phyloP scores from a whole-genome alignment of 495 filamentous ascomycete genomes.

The Neurospora intermedia region DNA sequence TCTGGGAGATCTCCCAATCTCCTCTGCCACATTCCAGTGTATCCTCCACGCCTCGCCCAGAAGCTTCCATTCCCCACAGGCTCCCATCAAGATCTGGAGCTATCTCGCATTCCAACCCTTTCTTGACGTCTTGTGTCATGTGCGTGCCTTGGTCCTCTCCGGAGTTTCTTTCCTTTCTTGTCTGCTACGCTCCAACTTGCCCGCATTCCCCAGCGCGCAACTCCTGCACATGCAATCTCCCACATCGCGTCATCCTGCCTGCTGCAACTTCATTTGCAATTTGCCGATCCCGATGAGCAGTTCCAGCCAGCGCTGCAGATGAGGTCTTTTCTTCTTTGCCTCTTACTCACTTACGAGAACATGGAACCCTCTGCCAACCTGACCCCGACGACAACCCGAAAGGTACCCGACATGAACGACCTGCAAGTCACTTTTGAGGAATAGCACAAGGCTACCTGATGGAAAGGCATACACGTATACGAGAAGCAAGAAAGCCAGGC shows the following conservation, averaged over 20 bases:
- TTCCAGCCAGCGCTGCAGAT: neutral
- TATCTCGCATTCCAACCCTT: neutral
- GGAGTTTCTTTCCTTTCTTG: neutral
- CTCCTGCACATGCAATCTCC: neutral
- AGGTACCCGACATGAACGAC: neutral
- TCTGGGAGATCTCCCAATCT: no score
- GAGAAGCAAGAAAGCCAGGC: no score
- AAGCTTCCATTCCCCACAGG: neutral
- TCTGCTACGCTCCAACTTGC: neutral
- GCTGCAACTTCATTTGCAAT: neutral
- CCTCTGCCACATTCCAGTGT: neutral
- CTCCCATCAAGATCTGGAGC: neutral
- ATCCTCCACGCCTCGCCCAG: neutral
- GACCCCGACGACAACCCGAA: neutral
- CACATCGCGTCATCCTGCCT: neutral
- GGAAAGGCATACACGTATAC: no score
- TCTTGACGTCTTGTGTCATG: neutral
- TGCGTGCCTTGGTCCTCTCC: neutral
- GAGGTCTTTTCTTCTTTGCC: neutral
- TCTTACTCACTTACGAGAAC: neutral
- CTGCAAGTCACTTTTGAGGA: neutral
- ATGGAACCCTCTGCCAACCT: neutral
- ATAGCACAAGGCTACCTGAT: no score
- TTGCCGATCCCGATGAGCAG: neutral
- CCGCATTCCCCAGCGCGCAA: neutral